These are phyloP conservation scores for Coemansia sp. DNA, from an alignment of 192 early-diverging fungal genomes.

Conservation along the genomic window DNA sequence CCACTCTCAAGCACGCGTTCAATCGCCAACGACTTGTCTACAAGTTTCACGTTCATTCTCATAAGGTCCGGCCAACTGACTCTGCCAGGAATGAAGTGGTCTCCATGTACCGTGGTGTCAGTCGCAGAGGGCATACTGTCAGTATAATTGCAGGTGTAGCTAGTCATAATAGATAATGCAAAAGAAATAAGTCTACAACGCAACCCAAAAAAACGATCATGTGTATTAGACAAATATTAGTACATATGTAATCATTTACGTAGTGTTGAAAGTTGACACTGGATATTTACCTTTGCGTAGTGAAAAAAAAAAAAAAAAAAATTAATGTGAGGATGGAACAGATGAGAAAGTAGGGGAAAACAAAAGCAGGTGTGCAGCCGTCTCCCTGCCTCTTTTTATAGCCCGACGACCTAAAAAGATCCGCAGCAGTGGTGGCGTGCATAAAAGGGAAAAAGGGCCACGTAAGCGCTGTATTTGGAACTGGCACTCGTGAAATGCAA, in stretches of 20 bases:
- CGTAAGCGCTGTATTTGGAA: neutral
- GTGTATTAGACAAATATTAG: neutral
- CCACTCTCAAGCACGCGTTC: neutral
- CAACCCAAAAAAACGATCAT: neutral
- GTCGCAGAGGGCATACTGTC: neutral
- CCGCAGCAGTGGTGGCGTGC: neutral
- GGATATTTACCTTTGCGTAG: neutral
- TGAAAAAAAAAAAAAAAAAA: too few species aligned
- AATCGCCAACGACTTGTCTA: neutral
- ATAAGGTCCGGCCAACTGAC: neutral
- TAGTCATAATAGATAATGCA: neutral
- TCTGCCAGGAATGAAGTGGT: neutral
- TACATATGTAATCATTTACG: too few species aligned
- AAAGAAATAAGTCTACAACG: neutral
- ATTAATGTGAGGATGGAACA: too few species aligned
- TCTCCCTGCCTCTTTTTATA: neutral
- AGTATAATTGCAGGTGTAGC: neutral
- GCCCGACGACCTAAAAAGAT: neutral
- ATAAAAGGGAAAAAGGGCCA: neutral
- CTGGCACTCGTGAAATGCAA: neutral
- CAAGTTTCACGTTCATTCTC: neutral
- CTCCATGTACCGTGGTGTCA: neutral
- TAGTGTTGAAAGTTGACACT: neutral
- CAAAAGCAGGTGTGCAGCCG: neutral
- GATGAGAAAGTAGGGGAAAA: too few species aligned